phyloP scores from a whole-genome alignment of 441 rosid genomes.

The Croton setiger region DNA sequence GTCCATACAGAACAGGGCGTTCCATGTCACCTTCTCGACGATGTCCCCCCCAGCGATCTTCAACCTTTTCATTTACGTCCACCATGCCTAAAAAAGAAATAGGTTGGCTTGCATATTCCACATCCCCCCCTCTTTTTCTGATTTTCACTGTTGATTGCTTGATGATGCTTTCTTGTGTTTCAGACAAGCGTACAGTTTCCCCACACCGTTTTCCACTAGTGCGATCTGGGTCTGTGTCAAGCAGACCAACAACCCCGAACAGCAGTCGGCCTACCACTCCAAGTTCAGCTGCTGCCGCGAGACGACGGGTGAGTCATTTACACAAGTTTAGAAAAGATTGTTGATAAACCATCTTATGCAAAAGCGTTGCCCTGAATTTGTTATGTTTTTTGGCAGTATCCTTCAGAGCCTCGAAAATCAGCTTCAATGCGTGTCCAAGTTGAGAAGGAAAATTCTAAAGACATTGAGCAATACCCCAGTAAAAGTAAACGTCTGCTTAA shows the following conservation, averaged over 20 bases:
- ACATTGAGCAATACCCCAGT: conserved; percentile 62
- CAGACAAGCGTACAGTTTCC: conserved; percentile 68
- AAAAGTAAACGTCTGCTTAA: conserved; percentile 87
- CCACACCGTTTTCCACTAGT: conserved; percentile 74
- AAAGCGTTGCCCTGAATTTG: conserved; percentile 1
- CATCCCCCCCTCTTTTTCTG: background rate
- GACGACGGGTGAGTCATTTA: conserved; percentile 44
- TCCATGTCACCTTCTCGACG: conserved; percentile 59
- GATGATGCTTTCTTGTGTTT: conserved; percentile 15
- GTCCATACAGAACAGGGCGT: conserved; percentile 53
- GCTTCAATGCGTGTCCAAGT: conserved; percentile 56
- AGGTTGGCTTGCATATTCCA: conserved; percentile 27
- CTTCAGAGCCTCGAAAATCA: conserved; percentile 79
- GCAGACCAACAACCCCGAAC: conserved; percentile 59
- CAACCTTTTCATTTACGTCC: conserved; percentile 73
- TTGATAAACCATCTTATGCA: conserved; percentile 7
- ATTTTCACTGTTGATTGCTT: background rate
- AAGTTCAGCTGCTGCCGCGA: conserved; percentile 39
- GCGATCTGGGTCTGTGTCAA: conserved; percentile 65
- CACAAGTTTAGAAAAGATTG: conserved; percentile 1
- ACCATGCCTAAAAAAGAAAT: conserved; percentile 50
- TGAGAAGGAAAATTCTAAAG: conserved; percentile 56
- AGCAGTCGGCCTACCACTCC: conserved; percentile 68
- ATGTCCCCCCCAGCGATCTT: conserved; percentile 61
- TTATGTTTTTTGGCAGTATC: conserved; percentile 45